Conservation (phyloP, 2,329 filamentous ascomycete species). For the Phyllosticta citrichinensis region DNA sequence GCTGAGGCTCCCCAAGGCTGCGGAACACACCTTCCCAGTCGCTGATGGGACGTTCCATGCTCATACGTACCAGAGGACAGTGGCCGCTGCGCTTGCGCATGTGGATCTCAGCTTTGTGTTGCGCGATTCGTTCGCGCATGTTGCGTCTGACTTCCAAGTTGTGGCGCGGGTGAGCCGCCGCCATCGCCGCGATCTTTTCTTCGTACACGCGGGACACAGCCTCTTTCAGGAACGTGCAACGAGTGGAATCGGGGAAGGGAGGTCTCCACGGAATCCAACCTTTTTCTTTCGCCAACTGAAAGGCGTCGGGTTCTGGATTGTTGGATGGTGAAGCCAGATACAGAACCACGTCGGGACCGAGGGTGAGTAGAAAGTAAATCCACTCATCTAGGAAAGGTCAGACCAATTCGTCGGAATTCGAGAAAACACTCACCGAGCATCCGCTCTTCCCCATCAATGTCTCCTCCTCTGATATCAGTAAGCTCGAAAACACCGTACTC, state of each 20-base stretch:
- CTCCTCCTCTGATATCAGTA: conserved; percentile 35
- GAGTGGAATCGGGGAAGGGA: conserved; percentile 35
- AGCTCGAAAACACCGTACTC: conserved; percentile 46
- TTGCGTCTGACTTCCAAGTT: conserved; percentile 27
- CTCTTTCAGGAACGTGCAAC: conserved; percentile 50
- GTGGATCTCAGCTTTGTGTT: conserved; percentile 33
- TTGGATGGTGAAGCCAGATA: conserved; percentile 35
- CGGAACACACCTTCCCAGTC: conserved; percentile 28
- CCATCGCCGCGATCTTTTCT: conserved; percentile 33
- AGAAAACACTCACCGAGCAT: conserved; percentile 38
- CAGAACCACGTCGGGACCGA: conserved; percentile 47
- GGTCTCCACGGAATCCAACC: conserved; percentile 49
- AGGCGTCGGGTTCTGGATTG: conserved; percentile 34
- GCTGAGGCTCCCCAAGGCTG: conserved; percentile 13
- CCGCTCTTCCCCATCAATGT: conserved; percentile 42
- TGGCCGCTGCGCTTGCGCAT: conserved; percentile 25
- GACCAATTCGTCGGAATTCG: conserved; percentile 5
- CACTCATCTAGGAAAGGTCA: conserved; percentile 43
- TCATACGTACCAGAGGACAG: conserved; percentile 28
- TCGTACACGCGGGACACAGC: conserved; percentile 51
- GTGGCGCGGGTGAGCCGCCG: conserved; percentile 19
- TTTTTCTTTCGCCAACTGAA: conserved; percentile 42
- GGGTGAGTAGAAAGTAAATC: conserved; percentile 49
- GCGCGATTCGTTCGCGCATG: conserved; percentile 34
- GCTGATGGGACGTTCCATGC: conserved; percentile 31